phyloP scores from a whole-genome alignment of 2,329 filamentous ascomycete genomes.

The Ascochyta lentis region DNA sequence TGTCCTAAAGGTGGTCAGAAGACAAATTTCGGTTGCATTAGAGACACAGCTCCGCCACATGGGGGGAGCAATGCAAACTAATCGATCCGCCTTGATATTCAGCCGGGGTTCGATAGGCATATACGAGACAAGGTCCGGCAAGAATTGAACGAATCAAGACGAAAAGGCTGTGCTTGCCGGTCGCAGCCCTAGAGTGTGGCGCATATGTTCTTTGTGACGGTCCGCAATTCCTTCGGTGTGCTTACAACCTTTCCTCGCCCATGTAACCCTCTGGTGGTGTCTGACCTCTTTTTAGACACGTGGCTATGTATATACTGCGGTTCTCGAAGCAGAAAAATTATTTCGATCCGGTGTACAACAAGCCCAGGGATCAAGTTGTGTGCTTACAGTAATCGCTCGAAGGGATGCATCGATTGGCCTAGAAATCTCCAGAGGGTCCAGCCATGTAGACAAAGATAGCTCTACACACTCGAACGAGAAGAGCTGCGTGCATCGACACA shows the following conservation, averaged over 20 bases:
- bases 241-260: background rate
- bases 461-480: background rate
- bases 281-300: background rate
- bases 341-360: background rate
- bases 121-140: background rate
- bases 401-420: background rate
- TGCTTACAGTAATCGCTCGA: constrained; percentile 9
- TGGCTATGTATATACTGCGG: background rate
- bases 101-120: background rate
- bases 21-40: background rate
- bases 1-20: background rate
- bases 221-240: background rate
- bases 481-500: background rate
- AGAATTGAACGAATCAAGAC: background rate
- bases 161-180: background rate
- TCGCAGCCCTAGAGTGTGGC: background rate
- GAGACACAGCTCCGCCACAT: constrained; percentile 6
- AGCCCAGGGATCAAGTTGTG: background rate
- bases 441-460: background rate
- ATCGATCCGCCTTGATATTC: background rate
- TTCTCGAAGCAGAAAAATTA: background rate
- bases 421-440: background rate
- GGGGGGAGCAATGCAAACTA: background rate
- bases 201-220: background rate
- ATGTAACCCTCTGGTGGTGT: background rate